These are phyloP conservation scores for Claviceps humidiphila DNA, from an alignment of 2,329 filamentous ascomycete genomes.

Conservation along the genomic window DNA sequence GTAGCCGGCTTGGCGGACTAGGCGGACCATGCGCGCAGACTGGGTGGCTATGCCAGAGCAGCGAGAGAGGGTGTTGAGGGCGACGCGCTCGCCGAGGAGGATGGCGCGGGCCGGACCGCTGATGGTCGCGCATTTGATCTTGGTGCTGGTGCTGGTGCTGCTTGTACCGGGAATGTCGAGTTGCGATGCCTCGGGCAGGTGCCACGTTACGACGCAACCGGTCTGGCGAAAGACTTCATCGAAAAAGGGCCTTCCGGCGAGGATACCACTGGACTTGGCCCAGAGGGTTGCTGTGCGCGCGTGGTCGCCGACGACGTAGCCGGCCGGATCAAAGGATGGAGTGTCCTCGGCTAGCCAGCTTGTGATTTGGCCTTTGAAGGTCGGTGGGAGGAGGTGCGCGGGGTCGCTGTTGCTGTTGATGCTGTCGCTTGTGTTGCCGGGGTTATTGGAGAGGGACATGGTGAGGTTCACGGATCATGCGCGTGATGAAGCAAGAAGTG, in stretches of 20 bases:
- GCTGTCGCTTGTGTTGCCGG: background rate
- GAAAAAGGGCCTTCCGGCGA: slow-evolving; percentile 91
- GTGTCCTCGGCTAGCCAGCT: slow-evolving; percentile 93
- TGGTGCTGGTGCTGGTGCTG: background rate
- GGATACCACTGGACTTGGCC: slow-evolving; percentile 60
- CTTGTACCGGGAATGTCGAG: slow-evolving; percentile 2
- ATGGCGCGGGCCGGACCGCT: slow-evolving; percentile 66
- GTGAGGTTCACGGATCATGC: background rate
- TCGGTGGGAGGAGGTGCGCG: slow-evolving; percentile 60
- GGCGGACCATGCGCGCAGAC: slow-evolving; percentile 39
- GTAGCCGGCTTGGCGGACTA: slow-evolving; percentile 57
- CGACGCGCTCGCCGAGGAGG: slow-evolving; percentile 85
- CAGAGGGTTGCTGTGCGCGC: slow-evolving; percentile 51
- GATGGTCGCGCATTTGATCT: slow-evolving; percentile 63
- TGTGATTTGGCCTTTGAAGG: slow-evolving; percentile 69
- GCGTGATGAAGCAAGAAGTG: too few species aligned
- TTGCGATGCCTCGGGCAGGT: slow-evolving; percentile 57
- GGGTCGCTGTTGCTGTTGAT: background rate
- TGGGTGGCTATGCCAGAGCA: slow-evolving; percentile 83
- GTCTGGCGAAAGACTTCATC: slow-evolving; percentile 84
- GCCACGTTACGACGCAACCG: slow-evolving; percentile 87
- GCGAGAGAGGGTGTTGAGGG: slow-evolving; percentile 76
- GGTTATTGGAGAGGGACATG: background rate
- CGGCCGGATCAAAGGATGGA: slow-evolving; percentile 91
- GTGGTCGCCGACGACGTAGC: slow-evolving; percentile 79